Base-by-base conservation (phyloP, 345 rosid species). In the Isatis tinctoria region DNA sequence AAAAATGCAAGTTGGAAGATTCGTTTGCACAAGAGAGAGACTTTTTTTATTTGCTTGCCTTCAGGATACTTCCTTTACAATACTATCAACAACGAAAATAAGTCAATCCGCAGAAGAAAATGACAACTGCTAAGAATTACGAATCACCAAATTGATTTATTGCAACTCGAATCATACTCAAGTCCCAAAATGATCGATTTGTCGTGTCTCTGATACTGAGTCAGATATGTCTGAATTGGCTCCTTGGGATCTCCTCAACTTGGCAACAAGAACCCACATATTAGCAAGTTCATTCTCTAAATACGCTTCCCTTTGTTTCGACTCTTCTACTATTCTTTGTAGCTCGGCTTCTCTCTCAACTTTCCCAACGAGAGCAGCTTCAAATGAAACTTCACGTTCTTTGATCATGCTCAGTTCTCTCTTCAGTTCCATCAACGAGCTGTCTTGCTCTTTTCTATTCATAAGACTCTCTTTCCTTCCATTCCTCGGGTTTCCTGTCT, bases 261-360 rank as follows among this genome's bases (percentile, higher is more conserved):
- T 92, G 2, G 99, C 93, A 27, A 95, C 97, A 40, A 90, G 93
- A 65, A 87, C 94, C 97, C 97, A 95, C 99, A 95, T 95, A 75
- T 92, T 92, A 30, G 99, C 99, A 8, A 95, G 97, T 80, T 95
- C 97, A 30, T 92, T 88, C 85, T 95, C 99, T 67, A 95, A 82
- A 76, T 95, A 88, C 1, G 97, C 90, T 86, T 95, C 99, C 79
- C 97, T 87, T 54, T 85, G 85, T 78, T 92, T 92, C 12, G 97
- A 95, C 68, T 95, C 99, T 82, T 87, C 92, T 8, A 92, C 79
- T 72, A 65, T 88, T 65, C 77, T 81, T 72, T 90, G 89, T 74
- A 95, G 88, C 66, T 87, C 97, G 0, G 84, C 76, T 84, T 92
- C 99, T 67, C 81, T 83, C 28, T 86, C 83, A 71, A 85, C 90